Evolutionary conservation across 23 red algal species (phyloP), one percentile per base, ranked within the genome.

Genomic region (Chondrus crispus): DNA sequence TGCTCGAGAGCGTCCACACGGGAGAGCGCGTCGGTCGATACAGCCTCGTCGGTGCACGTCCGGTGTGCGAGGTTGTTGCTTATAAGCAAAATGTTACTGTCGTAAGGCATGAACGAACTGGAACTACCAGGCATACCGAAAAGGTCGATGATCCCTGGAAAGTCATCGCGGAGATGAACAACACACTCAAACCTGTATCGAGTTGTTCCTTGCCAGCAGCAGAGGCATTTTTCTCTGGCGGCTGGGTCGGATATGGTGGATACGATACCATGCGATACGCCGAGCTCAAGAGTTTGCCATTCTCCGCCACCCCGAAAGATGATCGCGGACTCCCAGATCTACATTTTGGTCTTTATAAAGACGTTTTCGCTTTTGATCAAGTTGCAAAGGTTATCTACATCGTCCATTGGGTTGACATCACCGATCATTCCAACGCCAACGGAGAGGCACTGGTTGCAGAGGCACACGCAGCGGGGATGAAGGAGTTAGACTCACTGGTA

Each of bases 191-290:
- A 37, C 90, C 94, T 18, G 89, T 82, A 20, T 64, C 54, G 48
- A 22, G 57, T 16, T 72, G 30, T 1, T 42, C 69, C 28, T 72
- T 95, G 45, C 93, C 94, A 11, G 93, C 68, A 35, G 87, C 85
- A 2, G 72, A 85, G 8, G 22, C 33, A 16, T 46, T 81, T 12
- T 99, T 99, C 58, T 82, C 62, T 66, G 97, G 97, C 18, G 97
- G 97, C 28, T 99, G 97, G 97, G 97, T 99, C 11, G 97, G 97
- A 4, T 99, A 92, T 66, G 94, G 94, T 46, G 94, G 91, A 10
- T 99, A 99, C 73, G 97, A 99, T 62, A 99, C 97, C 55, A 94
- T 96, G 94, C 91, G 97, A 22, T 99, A 99, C 68, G 88, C 88
- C n/a, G 94, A 95, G 80, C 68, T 92, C n/a, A 85, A 95, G 45